Evolutionary conservation across 441 rosid species (phyloP).

Genomic region (Erysimum pusillum): DNA sequence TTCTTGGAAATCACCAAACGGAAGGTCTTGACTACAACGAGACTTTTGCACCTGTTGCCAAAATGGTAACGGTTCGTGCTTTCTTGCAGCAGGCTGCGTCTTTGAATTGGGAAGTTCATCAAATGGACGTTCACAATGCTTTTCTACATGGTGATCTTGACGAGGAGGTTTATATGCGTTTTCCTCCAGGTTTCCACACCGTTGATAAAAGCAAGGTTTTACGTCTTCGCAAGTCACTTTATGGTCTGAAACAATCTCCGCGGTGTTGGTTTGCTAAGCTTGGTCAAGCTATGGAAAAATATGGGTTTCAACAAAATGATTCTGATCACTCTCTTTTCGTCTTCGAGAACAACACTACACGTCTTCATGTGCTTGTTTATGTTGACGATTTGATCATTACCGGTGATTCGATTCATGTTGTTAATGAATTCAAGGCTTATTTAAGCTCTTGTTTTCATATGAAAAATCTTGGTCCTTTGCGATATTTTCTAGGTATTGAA

Average conservation of each 20-base stretch:
- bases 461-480: background rate
- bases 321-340: background rate
- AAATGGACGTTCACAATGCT: background rate
- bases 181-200: background rate
- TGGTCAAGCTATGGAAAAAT: fast-evolving
- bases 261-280: background rate
- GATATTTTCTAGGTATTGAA: background rate
- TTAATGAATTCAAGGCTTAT: background rate
- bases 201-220: background rate
- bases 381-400: background rate
- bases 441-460: background rate
- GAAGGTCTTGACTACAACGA: background rate
- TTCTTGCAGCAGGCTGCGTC: background rate
- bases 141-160: background rate
- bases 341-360: fast-evolving
- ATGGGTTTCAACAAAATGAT: background rate
- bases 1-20: background rate
- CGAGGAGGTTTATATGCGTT: background rate
- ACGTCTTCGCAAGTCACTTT: background rate
- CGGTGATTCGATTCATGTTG: fast-evolving
- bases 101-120: background rate
- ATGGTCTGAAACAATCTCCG: background rate
- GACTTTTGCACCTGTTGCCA: background rate
- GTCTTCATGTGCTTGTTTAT: background rate
- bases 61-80: background rate